These are phyloP conservation scores for Jaltomata sinuosa DNA, from an alignment of 257 asterid species.

Conservation along the genomic window DNA sequence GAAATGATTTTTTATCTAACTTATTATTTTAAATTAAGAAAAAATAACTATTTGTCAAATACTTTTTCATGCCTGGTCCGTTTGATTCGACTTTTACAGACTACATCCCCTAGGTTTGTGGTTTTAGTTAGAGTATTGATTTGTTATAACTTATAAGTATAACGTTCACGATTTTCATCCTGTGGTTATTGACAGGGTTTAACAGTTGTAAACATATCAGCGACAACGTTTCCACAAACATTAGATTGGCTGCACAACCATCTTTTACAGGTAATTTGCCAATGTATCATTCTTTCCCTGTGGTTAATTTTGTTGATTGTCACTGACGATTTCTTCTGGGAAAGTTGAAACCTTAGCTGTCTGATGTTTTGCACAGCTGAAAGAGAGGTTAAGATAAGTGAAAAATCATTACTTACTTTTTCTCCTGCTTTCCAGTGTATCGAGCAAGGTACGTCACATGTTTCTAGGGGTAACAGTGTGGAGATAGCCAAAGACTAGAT, in stretches of 20 bases:
- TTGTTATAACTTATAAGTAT: background rate
- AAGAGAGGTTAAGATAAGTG: background rate
- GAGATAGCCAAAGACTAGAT: constrained; percentile 7
- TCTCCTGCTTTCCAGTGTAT: constrained; percentile 40
- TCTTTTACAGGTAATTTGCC: constrained; percentile 74
- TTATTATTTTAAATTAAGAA: background rate
- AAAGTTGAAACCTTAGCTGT: background rate
- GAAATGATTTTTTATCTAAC: background rate
- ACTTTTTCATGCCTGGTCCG: background rate
- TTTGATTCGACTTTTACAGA: background rate
- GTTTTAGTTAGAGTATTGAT: constrained; percentile 1
- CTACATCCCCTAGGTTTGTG: background rate
- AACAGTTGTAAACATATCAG: constrained; percentile 79
- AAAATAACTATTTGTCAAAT: background rate
- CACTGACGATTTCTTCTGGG: background rate
- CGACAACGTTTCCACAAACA: constrained; percentile 94
- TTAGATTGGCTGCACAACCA: constrained; percentile 94
- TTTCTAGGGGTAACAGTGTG: constrained; percentile 18
- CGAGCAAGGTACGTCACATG: constrained; percentile 61
- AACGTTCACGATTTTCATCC: background rate
- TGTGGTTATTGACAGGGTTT: constrained; percentile 47
- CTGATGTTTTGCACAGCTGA: background rate
- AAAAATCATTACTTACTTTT: background rate
- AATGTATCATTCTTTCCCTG: constrained; percentile 5
- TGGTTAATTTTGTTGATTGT: background rate